These are phyloP conservation scores for Neonectria punicea DNA, from an alignment of 2,329 filamentous ascomycete species.

Conservation along the genomic window DNA sequence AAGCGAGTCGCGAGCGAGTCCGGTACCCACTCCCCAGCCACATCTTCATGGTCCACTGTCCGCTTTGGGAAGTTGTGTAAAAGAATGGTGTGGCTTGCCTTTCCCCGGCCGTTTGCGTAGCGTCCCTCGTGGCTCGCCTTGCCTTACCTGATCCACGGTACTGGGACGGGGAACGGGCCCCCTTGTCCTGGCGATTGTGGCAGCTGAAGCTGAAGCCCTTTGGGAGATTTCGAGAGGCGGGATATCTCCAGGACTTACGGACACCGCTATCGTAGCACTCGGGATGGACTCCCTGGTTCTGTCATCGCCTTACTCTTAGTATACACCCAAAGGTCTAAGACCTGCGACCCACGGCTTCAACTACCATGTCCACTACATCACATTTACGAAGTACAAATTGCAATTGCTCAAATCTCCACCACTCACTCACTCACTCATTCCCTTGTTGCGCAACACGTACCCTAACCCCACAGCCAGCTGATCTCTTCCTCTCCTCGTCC, in stretches of 20 bases:
- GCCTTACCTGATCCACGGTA: neutral
- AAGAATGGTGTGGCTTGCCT: neutral
- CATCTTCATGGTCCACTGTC: no score
- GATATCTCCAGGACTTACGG: neutral
- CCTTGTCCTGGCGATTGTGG: constrained; percentile 13
- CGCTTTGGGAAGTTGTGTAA: neutral
- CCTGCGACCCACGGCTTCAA: neutral
- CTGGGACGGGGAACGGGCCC: constrained; percentile 2
- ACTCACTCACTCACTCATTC: neutral
- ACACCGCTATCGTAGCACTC: neutral
- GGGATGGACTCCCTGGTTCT: neutral
- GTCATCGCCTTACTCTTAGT: no score
- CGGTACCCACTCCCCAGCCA: neutral
- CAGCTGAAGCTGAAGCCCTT: neutral
- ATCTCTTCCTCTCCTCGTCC: neutral
- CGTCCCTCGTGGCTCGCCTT: neutral
- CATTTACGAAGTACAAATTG: neutral
- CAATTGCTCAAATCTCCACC: neutral
- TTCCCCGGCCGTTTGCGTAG: neutral
- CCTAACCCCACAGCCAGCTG: neutral
- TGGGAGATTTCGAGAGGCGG: neutral
- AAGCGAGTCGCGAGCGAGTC: no score
- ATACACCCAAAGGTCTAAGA: neutral
- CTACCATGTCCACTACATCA: neutral
- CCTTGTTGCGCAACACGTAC: neutral